phyloP scores from a whole-genome alignment of 805 yeast genomes.

The Ogataea pilisensis region DNA sequence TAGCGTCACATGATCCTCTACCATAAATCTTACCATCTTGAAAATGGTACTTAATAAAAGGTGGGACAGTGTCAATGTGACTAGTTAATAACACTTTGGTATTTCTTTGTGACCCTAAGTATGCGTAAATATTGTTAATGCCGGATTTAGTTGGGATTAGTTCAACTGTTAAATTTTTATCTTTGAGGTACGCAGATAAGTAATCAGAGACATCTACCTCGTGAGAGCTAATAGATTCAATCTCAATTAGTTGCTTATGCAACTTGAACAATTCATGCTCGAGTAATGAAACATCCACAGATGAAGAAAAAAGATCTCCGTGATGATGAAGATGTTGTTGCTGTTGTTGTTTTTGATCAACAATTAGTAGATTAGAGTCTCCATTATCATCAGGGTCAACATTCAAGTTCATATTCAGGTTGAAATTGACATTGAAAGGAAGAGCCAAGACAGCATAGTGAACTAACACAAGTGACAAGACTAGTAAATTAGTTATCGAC shows the following conservation, averaged over 20 bases:
- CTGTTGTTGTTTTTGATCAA: background rate
- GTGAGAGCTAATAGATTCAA: constrained; percentile 32
- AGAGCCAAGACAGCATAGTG: too few relatives aligned
- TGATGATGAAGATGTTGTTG: too few relatives aligned
- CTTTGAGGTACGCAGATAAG: constrained; percentile 35
- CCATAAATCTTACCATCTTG: constrained; percentile 53
- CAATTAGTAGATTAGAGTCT: too few relatives aligned
- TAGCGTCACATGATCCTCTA: constrained; percentile 70
- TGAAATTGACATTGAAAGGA: background rate
- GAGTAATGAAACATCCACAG: too few relatives aligned
- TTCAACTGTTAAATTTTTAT: constrained; percentile 51
- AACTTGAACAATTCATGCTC: constrained; percentile 23
- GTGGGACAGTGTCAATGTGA: constrained; percentile 74
- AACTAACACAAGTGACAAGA: too few relatives aligned
- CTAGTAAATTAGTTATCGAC: too few relatives aligned
- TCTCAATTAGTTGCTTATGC: constrained; percentile 33
- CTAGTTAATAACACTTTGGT: constrained; percentile 53
- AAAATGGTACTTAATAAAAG: constrained; percentile 48
- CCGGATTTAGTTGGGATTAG: constrained; percentile 29
- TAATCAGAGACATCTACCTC: constrained; percentile 37
- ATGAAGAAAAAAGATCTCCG: too few relatives aligned
- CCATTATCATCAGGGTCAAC: background rate
- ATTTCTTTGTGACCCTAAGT: constrained; percentile 40
- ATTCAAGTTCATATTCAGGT: background rate
- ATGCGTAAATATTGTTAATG: constrained; percentile 56